phyloP scores from a whole-genome alignment of 495 filamentous ascomycete species.

The Penicillium tannophilum region DNA sequence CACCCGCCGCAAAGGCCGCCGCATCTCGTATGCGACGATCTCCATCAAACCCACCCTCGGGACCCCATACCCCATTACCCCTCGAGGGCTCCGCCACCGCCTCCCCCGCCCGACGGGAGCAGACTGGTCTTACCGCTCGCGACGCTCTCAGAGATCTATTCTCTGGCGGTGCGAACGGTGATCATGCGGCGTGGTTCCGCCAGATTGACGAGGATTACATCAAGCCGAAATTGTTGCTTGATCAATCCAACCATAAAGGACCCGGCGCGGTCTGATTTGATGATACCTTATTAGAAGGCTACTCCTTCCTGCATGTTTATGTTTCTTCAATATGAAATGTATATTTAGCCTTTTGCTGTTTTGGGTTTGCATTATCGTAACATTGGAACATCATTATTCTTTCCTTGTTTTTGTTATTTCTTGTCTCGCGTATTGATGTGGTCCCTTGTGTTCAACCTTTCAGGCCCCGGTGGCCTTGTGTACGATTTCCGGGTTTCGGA shows the following conservation, averaged over 20 bases:
- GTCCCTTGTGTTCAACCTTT: background rate
- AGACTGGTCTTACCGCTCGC: conserved; percentile 47
- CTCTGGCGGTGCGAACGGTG: conserved; percentile 71
- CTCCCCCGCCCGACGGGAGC: conserved; percentile 35
- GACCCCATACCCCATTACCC: conserved; percentile 22
- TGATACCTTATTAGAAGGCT: conserved; percentile 14
- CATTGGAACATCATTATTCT: conserved; percentile 5
- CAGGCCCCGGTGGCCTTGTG: conserved; percentile 8
- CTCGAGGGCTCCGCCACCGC: conserved; percentile 24
- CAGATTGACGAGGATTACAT: conserved; percentile 96
- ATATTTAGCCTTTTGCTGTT: conserved; percentile 32
- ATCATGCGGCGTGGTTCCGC: conserved; percentile 88
- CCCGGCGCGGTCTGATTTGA: conserved; percentile 43
- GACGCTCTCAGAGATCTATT: conserved; percentile 74
- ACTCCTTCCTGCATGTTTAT: conserved; percentile 18
- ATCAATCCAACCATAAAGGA: conserved; percentile 61
- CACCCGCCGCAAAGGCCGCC: conserved; percentile 42
- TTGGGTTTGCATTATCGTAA: conserved; percentile 22
- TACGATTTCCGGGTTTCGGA: background rate
- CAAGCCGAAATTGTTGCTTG: conserved; percentile 88
- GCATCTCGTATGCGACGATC: conserved; percentile 55
- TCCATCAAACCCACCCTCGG: conserved; percentile 49
- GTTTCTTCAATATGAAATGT: conserved; percentile 24
- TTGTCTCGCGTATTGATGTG: background rate
- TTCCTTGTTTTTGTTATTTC: background rate